phyloP scores from a whole-genome alignment of 768 basidiomycete genomes.

The Suillus discolor region DNA sequence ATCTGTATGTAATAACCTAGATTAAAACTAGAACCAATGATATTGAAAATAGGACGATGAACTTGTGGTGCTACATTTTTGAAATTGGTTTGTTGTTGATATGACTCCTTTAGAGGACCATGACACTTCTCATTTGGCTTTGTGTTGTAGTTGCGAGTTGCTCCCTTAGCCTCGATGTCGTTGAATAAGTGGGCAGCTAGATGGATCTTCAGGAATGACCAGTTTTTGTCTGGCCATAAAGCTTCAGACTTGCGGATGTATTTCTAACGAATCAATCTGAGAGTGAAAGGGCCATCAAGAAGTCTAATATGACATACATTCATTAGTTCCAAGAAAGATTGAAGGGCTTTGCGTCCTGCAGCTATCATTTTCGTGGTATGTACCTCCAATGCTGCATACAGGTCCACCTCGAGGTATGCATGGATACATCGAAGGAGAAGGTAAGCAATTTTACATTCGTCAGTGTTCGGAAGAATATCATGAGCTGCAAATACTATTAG shows the following conservation, averaged over 20 bases:
- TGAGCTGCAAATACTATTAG: conserved; percentile 10
- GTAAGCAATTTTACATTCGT: conserved; percentile 19
- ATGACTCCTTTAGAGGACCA: too few relatives aligned
- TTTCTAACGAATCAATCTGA: too few relatives aligned
- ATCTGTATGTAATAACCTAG: conserved; percentile 12
- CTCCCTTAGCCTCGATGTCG: too few relatives aligned
- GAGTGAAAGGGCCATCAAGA: not conserved
- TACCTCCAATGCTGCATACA: conserved; percentile 28
- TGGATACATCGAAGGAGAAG: conserved; percentile 30
- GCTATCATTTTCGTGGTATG: conserved; percentile 32
- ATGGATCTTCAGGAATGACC: too few relatives aligned
- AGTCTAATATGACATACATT: conserved; percentile 18
- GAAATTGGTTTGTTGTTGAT: too few relatives aligned
- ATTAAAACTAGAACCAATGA: not conserved
- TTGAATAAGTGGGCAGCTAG: too few relatives aligned
- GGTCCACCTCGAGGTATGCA: conserved; percentile 34
- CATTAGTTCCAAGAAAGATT: conserved; percentile 21
- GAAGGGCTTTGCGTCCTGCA: conserved; percentile 20
- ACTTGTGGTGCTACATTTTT: too few relatives aligned
- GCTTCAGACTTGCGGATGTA: too few relatives aligned
- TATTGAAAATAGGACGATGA: too few relatives aligned
- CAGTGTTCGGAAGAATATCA: conserved; percentile 22
- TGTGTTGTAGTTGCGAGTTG: too few relatives aligned
- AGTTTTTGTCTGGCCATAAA: too few relatives aligned
- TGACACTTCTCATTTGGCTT: too few relatives aligned